These are phyloP conservation scores for Kwoniella heveanensis DNA, from an alignment of 768 basidiomycete species.

Conservation along the genomic window DNA sequence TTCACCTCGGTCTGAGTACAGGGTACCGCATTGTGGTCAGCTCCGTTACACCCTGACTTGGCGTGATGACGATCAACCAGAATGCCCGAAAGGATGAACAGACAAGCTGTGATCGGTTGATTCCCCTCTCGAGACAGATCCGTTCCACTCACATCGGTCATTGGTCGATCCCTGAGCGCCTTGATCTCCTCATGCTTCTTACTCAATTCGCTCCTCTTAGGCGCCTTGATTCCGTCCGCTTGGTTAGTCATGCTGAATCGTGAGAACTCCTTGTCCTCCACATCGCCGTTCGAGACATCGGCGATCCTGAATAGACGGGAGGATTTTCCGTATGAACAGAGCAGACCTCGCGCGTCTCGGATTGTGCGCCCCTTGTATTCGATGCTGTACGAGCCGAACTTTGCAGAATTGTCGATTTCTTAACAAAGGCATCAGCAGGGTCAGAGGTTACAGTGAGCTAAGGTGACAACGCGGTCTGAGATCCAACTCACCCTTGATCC, in stretches of 20 bases:
- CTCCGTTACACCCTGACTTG: no score
- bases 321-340: constrained; percentile 76
- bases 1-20: constrained; percentile 77
- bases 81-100: no score
- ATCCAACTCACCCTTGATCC: constrained; percentile 68
- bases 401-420: constrained; percentile 32
- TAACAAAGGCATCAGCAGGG: not conserved
- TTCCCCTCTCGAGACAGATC: no score
- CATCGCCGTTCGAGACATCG: constrained; percentile 75
- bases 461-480: not conserved
- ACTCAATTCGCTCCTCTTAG: constrained; percentile 65
- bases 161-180: constrained; percentile 63
- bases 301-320: constrained; percentile 72
- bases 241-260: constrained; percentile 69
- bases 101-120: no score
- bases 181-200: constrained; percentile 68
- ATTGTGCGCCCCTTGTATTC: constrained; percentile 47
- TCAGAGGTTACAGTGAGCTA: constrained; percentile 11
- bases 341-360: constrained; percentile 66
- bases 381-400: constrained; percentile 43
- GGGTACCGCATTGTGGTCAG: no score
- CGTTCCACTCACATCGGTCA: constrained; percentile 71
- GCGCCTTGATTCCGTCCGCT: constrained; percentile 63
- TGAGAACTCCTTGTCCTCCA: constrained; percentile 56
- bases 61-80: no score